A percentile compares a stretch with the other conserved stretches of the same genome.
Evolutionary conservation across 2,329 filamentous ascomycete species (phyloP).

Genomic region (Cryoendolithus antarcticus): DNA sequence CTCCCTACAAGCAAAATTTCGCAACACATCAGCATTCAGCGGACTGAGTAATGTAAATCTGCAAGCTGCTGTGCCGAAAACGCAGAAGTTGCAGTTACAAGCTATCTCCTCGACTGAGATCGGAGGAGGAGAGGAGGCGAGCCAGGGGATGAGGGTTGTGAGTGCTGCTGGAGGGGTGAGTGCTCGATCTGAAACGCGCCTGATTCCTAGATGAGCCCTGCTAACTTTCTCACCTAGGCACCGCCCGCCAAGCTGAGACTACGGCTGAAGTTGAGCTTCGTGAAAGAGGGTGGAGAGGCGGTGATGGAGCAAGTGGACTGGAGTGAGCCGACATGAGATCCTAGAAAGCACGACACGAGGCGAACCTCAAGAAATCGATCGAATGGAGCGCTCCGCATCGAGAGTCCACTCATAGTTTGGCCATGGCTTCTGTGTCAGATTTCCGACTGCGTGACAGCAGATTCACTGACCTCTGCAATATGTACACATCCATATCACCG

Average conservation of each 20-base stretch:
- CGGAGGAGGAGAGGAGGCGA: slow-evolving; percentile 66
- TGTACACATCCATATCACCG: too few relatives aligned
- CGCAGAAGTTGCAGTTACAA: slow-evolving; percentile 83
- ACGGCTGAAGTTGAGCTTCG: slow-evolving; percentile 72
- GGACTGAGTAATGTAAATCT: slow-evolving; percentile 64
- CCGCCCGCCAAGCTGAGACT: slow-evolving; percentile 59
- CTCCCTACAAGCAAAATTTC: slow-evolving; percentile 74
- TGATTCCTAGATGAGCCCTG: slow-evolving; percentile 1
- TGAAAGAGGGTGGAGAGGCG: slow-evolving; percentile 54
- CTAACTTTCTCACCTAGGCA: slow-evolving; percentile 40
- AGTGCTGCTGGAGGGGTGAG: slow-evolving; percentile 73
- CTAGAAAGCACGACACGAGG: too few relatives aligned
- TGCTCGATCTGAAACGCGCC: slow-evolving; percentile 17
- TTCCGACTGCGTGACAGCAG: too few relatives aligned
- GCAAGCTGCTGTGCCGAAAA: slow-evolving; percentile 92
- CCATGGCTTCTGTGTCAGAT: too few relatives aligned
- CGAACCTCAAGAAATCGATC: too few relatives aligned
- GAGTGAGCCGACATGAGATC: slow-evolving; percentile 54
- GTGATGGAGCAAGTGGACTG: slow-evolving; percentile 93
- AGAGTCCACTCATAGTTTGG: too few relatives aligned
- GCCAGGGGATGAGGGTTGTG: slow-evolving; percentile 78
- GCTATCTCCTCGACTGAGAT: slow-evolving; percentile 75
- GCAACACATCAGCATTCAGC: slow-evolving; percentile 49
- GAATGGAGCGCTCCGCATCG: too few relatives aligned
- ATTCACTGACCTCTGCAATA: too few relatives aligned